These are phyloP conservation scores for Neofusicoccum cordaticola DNA, from an alignment of 2,329 filamentous ascomycete genomes.

Conservation along the genomic window DNA sequence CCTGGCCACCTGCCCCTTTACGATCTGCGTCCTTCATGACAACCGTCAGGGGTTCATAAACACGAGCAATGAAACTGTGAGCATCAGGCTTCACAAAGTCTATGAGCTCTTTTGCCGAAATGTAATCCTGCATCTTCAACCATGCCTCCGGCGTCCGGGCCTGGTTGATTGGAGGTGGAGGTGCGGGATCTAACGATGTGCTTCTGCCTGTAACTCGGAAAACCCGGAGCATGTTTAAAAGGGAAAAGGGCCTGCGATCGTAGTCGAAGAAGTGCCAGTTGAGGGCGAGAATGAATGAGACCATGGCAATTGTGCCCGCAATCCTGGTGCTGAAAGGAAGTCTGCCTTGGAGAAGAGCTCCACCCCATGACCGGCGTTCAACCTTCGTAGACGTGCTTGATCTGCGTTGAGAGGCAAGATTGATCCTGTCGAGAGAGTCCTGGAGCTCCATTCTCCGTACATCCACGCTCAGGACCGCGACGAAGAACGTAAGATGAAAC, in stretches of 20 bases:
- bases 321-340: slow-evolving; percentile 69
- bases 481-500: slow-evolving; percentile 75
- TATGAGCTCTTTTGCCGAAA: slow-evolving; percentile 74
- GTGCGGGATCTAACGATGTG: slow-evolving; percentile 34
- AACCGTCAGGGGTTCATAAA: slow-evolving; percentile 73
- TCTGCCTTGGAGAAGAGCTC: slow-evolving; percentile 62
- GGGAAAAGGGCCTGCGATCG: slow-evolving; percentile 40
- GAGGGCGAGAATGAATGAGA: slow-evolving; percentile 68
- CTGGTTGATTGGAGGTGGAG: slow-evolving; percentile 64
- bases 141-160: slow-evolving; percentile 73
- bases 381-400: slow-evolving; percentile 42
- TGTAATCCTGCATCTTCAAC: slow-evolving; percentile 74
- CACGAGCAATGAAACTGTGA: slow-evolving; percentile 68
- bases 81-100: slow-evolving; percentile 69
- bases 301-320: slow-evolving; percentile 69
- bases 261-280: slow-evolving; percentile 76
- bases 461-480: slow-evolving; percentile 75
- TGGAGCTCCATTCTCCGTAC: slow-evolving; percentile 72
- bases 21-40: slow-evolving; percentile 68
- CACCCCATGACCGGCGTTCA: slow-evolving; percentile 55
- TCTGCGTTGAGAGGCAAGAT: slow-evolving; percentile 21
- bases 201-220: slow-evolving; percentile 12
- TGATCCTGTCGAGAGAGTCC: slow-evolving; percentile 60
- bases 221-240: slow-evolving; percentile 27
- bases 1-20: slow-evolving; percentile 50